Percentiles rank a stretch among this genome's conserved stretches.
phyloP scores from a whole-genome alignment of 2,329 filamentous ascomycete species.

The Chrysoporthe austroafricana region DNA sequence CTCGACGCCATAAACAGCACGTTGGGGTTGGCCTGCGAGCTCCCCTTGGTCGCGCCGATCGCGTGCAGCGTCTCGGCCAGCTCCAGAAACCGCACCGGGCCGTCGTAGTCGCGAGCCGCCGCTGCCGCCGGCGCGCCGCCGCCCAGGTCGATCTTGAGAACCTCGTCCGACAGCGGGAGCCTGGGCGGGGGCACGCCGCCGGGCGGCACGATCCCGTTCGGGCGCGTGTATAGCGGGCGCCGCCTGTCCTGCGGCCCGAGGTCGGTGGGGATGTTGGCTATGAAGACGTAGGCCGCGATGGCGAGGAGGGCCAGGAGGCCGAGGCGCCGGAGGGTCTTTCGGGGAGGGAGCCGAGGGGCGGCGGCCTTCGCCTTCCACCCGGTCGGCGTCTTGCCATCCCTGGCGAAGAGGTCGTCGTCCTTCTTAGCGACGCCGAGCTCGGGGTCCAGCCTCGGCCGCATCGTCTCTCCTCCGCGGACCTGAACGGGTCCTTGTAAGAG shows the following conservation, averaged over 20 bases:
- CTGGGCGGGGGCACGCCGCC: conserved; percentile 20
- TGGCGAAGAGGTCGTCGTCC: conserved; percentile 56
- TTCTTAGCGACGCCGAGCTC: conserved; percentile 64
- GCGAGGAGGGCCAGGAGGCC: conserved; percentile 50
- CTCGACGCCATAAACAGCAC: conserved; percentile 80
- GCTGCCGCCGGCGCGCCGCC: conserved; percentile 23
- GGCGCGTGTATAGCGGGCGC: conserved; percentile 42
- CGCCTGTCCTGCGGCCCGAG: conserved; percentile 44
- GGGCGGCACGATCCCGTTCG: conserved; percentile 22
- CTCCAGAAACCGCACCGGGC: conserved; percentile 69
- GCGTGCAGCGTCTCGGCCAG: conserved; percentile 67
- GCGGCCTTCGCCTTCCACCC: conserved; percentile 22
- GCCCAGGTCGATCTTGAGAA: conserved; percentile 21
- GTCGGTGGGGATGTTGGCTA: conserved; percentile 63
- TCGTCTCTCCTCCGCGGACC: conserved; percentile 30
- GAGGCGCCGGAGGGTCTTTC: conserved; percentile 59
- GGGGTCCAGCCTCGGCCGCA: conserved; percentile 52
- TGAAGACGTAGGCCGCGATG: conserved; percentile 63
- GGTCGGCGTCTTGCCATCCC: conserved; percentile 36
- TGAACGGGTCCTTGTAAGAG: background rate
- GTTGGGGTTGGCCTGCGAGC: conserved; percentile 62
- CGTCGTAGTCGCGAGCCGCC: conserved; percentile 61
- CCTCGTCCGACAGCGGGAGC: conserved; percentile 16
- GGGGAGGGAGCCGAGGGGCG: conserved; percentile 46
- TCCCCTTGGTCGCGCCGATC: conserved; percentile 58